Evolutionary conservation across 768 basidiomycete genomes (phyloP).

Genomic region (Lactarius deliciosus): DNA sequence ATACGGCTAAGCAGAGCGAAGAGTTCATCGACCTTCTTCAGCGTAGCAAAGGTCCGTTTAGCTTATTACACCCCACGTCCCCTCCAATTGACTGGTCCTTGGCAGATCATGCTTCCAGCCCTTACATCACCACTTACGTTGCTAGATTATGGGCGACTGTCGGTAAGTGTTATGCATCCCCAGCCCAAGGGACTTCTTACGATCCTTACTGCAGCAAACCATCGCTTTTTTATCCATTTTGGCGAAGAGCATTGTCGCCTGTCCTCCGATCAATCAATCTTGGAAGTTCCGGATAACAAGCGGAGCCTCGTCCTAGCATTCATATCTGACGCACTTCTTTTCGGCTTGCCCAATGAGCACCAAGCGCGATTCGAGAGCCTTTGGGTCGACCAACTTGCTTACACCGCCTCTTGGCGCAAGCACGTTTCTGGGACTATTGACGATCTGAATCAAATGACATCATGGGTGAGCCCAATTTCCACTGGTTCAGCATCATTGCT

Average conservation of each 20-base stretch:
- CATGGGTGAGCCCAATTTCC: neutral
- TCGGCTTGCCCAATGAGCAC: neutral
- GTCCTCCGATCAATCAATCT: neutral
- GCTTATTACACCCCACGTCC: neutral
- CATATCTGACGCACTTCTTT: neutral
- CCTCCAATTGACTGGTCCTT: neutral
- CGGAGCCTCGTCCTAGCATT: neutral
- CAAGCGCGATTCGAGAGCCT: conserved; percentile 1
- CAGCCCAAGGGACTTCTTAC: neutral
- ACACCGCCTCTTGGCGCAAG: conserved; percentile 4
- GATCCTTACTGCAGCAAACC: neutral
- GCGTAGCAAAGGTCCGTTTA: conserved; percentile 3
- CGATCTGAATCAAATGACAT: neutral
- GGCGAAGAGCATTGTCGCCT: neutral
- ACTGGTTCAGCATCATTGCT: neutral
- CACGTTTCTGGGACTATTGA: neutral
- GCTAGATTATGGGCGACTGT: neutral
- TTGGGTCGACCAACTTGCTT: conserved; percentile 1
- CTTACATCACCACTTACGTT: neutral
- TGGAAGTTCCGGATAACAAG: neutral
- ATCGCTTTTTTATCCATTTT: neutral
- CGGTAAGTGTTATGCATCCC: neutral
- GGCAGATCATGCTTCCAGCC: neutral
- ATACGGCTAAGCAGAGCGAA: neutral
- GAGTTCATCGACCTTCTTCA: conserved; percentile 5